Conservation (phyloP, 805 yeast species). For the Metschnikowia amazonensis region DNA sequence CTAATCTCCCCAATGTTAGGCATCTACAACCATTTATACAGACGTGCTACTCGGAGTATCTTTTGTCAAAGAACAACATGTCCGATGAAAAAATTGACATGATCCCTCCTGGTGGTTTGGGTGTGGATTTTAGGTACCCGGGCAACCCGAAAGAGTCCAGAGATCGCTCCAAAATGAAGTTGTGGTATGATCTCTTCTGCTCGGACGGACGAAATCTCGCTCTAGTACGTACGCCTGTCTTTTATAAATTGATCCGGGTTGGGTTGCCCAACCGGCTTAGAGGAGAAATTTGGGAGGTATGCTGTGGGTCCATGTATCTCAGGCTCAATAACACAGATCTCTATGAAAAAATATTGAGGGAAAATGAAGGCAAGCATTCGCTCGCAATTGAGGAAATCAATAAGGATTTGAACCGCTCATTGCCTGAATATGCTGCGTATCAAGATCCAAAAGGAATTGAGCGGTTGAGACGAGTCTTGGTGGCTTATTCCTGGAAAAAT, state of each 20-base stretch:
- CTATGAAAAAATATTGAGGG: constrained; percentile 55
- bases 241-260: constrained; percentile 78
- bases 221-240: constrained; percentile 66
- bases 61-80: constrained; percentile 56
- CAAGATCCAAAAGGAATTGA: constrained; percentile 82
- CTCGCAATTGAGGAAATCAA: constrained; percentile 94
- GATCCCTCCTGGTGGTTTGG: constrained; percentile 82
- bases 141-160: constrained; percentile 76
- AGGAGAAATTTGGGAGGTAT: constrained; percentile 95
- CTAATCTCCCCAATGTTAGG: constrained; percentile 60
- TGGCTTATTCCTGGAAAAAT: constrained; percentile 95
- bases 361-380: constrained; percentile 61
- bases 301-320: constrained; percentile 78
- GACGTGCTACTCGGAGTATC: constrained; percentile 81
- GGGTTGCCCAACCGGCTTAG: constrained; percentile 93
- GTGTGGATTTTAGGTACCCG: constrained; percentile 79
- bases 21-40: constrained; percentile 61
- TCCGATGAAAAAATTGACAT: constrained; percentile 40
- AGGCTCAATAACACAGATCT: constrained; percentile 60
- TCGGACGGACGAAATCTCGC: constrained; percentile 83
- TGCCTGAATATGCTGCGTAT: constrained; percentile 95
- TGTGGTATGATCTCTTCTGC: constrained; percentile 90
- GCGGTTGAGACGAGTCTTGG: constrained; percentile 78
- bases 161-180: constrained; percentile 80
- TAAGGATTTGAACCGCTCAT: constrained; percentile 87